These are phyloP conservation scores for Alternaria infectoria DNA, from an alignment of 2,329 filamentous ascomycete genomes.

Conservation along the genomic window DNA sequence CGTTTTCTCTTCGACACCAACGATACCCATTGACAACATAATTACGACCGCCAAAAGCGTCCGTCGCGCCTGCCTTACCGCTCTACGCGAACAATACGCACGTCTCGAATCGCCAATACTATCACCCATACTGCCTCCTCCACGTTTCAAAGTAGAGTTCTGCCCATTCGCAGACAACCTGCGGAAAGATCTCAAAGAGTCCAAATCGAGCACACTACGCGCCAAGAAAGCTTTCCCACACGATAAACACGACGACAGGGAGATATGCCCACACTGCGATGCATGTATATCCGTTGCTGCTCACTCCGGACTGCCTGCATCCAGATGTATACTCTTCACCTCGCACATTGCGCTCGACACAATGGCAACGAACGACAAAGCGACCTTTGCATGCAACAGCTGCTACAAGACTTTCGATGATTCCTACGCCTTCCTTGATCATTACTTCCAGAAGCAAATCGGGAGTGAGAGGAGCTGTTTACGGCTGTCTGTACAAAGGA, in stretches of 20 bases:
- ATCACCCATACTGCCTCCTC: conserved; percentile 36
- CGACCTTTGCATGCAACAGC: conserved; percentile 42
- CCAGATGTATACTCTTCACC: conserved; percentile 39
- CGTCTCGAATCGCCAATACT: conserved; percentile 30
- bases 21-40: conserved; percentile 37
- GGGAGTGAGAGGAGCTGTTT: conserved; percentile 41
- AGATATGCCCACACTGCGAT: conserved; percentile 41
- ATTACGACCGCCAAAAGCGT: conserved; percentile 39
- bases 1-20: conserved; percentile 24
- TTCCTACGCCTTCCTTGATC: conserved; percentile 45
- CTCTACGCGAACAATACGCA: conserved; percentile 37
- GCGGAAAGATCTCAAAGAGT: conserved; percentile 31
- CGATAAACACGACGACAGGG: conserved; percentile 42
- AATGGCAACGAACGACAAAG: conserved; percentile 15
- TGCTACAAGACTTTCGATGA: conserved; percentile 46
- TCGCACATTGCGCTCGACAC: conserved; percentile 29
- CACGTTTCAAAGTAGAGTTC: conserved; percentile 43
- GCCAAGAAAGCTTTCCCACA: conserved; percentile 35
- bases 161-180: conserved; percentile 41
- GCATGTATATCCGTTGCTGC: conserved; percentile 38
- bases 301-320: conserved; percentile 41
- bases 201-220: conserved; percentile 25
- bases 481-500: conserved; percentile 14
- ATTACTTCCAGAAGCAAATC: conserved; percentile 43
- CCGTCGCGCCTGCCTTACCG: conserved; percentile 40